phyloP scores from a whole-genome alignment of 2,329 filamentous ascomycete genomes.

The Ceratocystis lukuohia region DNA sequence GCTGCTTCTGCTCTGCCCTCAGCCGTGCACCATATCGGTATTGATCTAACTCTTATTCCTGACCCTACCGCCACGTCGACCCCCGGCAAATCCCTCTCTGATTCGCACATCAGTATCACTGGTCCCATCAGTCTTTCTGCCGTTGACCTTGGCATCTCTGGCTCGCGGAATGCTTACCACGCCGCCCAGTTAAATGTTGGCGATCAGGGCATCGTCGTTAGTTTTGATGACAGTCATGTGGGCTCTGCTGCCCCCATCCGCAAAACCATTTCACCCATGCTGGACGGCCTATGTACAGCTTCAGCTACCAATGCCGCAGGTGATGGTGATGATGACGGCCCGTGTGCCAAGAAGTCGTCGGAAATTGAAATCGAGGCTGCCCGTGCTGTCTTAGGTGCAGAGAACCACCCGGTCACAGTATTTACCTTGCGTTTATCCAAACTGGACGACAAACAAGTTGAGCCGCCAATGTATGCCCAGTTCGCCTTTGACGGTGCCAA shows the following conservation, averaged over 20 bases:
- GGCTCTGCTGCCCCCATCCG: not conserved
- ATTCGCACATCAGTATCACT: constrained; percentile 8
- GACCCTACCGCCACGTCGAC: constrained; percentile 3
- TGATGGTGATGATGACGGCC: not conserved
- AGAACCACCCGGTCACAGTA: constrained; percentile 14
- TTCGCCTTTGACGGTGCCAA: constrained; percentile 17
- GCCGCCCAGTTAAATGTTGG: constrained; percentile 16
- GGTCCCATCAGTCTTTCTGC: constrained; percentile 14
- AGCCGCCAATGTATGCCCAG: constrained; percentile 14
- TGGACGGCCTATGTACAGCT: constrained; percentile 14
- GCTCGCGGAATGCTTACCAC: constrained; percentile 13
- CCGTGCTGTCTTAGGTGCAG: not conserved
- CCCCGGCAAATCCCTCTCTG: not conserved
- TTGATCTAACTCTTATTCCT: constrained; percentile 15
- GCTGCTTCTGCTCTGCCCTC: constrained; percentile 8
- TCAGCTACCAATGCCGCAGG: not conserved
- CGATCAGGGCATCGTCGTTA: constrained; percentile 12
- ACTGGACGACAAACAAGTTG: constrained; percentile 12
- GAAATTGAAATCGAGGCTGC: constrained; percentile 14
- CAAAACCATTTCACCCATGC: constrained; percentile 14
- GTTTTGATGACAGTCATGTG: not conserved
- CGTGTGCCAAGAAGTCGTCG: constrained; percentile 16
- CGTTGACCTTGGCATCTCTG: constrained; percentile 15
- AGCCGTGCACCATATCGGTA: constrained; percentile 15
- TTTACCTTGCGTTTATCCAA: constrained; percentile 13